Conservation (phyloP, 2,329 filamentous ascomycete species). For the Alternaria sp. region DNA sequence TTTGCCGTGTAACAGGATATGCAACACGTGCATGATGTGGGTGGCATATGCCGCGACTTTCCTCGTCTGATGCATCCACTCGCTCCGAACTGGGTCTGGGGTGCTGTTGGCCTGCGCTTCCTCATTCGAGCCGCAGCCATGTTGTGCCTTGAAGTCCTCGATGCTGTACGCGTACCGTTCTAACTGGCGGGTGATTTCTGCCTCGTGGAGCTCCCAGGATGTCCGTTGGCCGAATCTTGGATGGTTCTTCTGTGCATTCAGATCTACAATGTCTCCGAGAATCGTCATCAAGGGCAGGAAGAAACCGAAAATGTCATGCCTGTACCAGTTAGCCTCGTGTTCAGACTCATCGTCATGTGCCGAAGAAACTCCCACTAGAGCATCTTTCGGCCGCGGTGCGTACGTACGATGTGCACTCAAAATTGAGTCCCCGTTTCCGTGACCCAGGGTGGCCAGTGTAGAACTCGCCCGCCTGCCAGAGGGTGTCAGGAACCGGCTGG, state of each 20-base stretch:
- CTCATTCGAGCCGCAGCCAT: slow-evolving; percentile 43
- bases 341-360: neutral
- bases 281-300: slow-evolving; percentile 94
- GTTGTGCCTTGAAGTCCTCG: slow-evolving; percentile 66
- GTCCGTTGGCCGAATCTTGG: slow-evolving; percentile 79
- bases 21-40: slow-evolving; percentile 91
- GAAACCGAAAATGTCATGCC: slow-evolving; percentile 86
- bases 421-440: slow-evolving; percentile 68
- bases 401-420: slow-evolving; percentile 73
- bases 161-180: slow-evolving; percentile 83
- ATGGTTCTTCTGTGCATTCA: slow-evolving; percentile 87
- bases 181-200: slow-evolving; percentile 80
- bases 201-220: slow-evolving; percentile 78
- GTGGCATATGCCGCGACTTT: slow-evolving; percentile 90
- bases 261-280: slow-evolving; percentile 86
- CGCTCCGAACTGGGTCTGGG: slow-evolving; percentile 58
- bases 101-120: slow-evolving; percentile 45
- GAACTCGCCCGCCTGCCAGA: slow-evolving; percentile 86
- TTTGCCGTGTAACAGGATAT: slow-evolving; percentile 87
- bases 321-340: slow-evolving; percentile 9
- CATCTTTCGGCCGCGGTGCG: neutral
- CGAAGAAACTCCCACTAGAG: neutral
- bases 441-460: slow-evolving; percentile 54
- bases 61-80: slow-evolving; percentile 82
- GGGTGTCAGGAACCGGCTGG: slow-evolving; percentile 83